Conservation (phyloP, 352 stramenopile species). For the Blastocystis sp. region DNA sequence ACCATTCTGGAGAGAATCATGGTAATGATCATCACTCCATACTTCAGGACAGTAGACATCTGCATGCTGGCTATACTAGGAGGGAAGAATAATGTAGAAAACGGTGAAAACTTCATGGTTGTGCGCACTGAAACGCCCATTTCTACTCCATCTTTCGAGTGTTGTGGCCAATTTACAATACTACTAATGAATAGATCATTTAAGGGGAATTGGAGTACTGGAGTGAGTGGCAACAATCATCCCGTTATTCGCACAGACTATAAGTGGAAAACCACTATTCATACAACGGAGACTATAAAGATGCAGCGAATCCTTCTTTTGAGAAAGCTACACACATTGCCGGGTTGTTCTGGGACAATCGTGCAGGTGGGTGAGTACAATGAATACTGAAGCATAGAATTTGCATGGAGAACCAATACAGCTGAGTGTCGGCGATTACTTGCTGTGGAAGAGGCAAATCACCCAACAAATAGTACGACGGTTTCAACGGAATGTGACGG, state of each 20-base stretch:
- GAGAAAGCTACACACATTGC: too few relatives aligned
- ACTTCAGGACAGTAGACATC: constrained; percentile 15
- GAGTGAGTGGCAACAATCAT: too few relatives aligned
- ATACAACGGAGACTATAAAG: too few relatives aligned
- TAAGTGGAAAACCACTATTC: too few relatives aligned
- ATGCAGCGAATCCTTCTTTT: too few relatives aligned
- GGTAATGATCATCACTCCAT: constrained; percentile 35
- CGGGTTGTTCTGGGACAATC: constrained; percentile 2
- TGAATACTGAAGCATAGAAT: constrained; percentile 22
- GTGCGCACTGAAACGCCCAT: neutral
- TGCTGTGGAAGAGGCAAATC: constrained; percentile 7
- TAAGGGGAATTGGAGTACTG: too few relatives aligned
- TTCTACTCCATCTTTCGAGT: too few relatives aligned
- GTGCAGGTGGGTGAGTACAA: constrained; percentile 16
- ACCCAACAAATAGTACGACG: neutral
- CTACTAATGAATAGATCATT: too few relatives aligned
- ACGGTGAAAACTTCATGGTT: neutral
- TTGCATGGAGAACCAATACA: neutral
- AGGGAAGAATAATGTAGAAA: neutral
- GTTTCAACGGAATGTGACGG: neutral
- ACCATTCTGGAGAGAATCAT: constrained; percentile 66
- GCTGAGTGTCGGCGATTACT: constrained; percentile 9
- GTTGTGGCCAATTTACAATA: too few relatives aligned
- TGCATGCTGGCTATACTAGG: neutral
- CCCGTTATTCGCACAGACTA: too few relatives aligned